These are phyloP conservation scores for Candida mesenterica DNA, from an alignment of 1,139 yeast genomes.

Conservation along the genomic window DNA sequence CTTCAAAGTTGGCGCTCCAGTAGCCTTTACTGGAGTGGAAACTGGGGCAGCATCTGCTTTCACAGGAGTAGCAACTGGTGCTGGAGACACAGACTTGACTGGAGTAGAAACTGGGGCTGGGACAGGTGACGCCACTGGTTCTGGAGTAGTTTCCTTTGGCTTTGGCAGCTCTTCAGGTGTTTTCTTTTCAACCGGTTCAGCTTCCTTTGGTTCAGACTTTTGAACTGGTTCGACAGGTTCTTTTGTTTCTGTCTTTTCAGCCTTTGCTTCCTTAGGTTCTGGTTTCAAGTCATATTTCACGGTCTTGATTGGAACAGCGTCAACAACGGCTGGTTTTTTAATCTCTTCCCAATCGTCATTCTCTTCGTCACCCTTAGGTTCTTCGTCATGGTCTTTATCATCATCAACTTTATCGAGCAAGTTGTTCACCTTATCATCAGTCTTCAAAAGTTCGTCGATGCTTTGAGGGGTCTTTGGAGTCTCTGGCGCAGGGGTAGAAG, in stretches of 20 bases:
- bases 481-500: no score
- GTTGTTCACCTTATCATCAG: slow-evolving; percentile 36
- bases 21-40: slow-evolving; percentile 28
- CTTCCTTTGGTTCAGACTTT: background rate
- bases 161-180: slow-evolving; percentile 9
- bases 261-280: slow-evolving; percentile 8
- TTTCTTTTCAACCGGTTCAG: slow-evolving; percentile 5
- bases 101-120: background rate
- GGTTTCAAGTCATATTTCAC: slow-evolving; percentile 5
- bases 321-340: slow-evolving; percentile 13
- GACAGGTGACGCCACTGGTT: background rate
- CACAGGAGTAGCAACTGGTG: slow-evolving; percentile 13
- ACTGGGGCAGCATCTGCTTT: slow-evolving; percentile 5
- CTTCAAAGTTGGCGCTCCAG: slow-evolving; percentile 58
- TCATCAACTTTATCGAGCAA: slow-evolving; percentile 41
- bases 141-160: background rate
- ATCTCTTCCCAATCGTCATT: slow-evolving; percentile 46
- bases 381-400: slow-evolving; percentile 41
- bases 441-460: slow-evolving; percentile 43
- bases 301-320: slow-evolving; percentile 2
- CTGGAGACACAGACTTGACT: slow-evolving; percentile 10
- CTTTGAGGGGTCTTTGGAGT: slow-evolving; percentile 17
- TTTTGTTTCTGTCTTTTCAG: slow-evolving; percentile 5
- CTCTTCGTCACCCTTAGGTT: slow-evolving; percentile 22
- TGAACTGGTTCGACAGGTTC: slow-evolving; percentile 1